Conservation (phyloP, 176 grass and related monocot genomes). For the Areca catechu region DNA sequence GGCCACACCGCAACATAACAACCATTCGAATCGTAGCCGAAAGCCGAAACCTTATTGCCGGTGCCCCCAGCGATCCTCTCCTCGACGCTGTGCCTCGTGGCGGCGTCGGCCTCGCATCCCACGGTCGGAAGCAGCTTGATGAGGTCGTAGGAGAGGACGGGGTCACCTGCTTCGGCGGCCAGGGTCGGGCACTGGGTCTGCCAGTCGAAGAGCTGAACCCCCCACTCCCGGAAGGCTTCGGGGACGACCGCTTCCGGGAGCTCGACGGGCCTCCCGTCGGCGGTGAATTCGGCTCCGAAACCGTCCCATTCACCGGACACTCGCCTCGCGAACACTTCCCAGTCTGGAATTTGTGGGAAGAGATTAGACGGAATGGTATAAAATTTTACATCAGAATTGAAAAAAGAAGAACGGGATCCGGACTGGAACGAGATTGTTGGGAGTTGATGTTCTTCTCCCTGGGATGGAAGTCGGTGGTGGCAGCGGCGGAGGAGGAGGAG, state of each 20-base stretch:
- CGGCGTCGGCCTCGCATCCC: slow-evolving; percentile 92
- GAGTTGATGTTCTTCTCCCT: not conserved
- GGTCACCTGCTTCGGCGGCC: slow-evolving; percentile 30
- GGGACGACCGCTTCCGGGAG: slow-evolving; percentile 71
- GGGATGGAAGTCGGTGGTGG: slow-evolving; percentile 11
- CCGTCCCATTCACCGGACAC: slow-evolving; percentile 97
- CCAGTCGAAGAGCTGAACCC: slow-evolving; percentile 80
- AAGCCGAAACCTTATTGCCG: slow-evolving; percentile 37
- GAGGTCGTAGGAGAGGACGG: slow-evolving; percentile 55
- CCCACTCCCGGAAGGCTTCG: slow-evolving; percentile 78
- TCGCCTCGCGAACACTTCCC: slow-evolving; percentile 54
- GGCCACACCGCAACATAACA: slow-evolving; percentile 55
- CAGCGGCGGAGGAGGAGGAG: slow-evolving; percentile 2
- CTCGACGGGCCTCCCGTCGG: slow-evolving; percentile 51
- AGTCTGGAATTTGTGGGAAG: slow-evolving; percentile 25
- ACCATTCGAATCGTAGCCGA: slow-evolving; percentile 33
- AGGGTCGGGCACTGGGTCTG: slow-evolving; percentile 94
- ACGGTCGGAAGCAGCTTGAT: slow-evolving; percentile 79
- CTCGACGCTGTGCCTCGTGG: slow-evolving; percentile 61
- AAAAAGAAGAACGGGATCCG: not conserved
- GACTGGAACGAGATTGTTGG: slow-evolving; percentile 5
- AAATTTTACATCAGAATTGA: not conserved
- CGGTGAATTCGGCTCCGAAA: slow-evolving; percentile 73
- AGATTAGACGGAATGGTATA: not conserved
- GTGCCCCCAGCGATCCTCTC: slow-evolving; percentile 38